These are phyloP conservation scores for Malus hybrid DNA, from an alignment of 331 rosid genomes.

Conservation along the genomic window DNA sequence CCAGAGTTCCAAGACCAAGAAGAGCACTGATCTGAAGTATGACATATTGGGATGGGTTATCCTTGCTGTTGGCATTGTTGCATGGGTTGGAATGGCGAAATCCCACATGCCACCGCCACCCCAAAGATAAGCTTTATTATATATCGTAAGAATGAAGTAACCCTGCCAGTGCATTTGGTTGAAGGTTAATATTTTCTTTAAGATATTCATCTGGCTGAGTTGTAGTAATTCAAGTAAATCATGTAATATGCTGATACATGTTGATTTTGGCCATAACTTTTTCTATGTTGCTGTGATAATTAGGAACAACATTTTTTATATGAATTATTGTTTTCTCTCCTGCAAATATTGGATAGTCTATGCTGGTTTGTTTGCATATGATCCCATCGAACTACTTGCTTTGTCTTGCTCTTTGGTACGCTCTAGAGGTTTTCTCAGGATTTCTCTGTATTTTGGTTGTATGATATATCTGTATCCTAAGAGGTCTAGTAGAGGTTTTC, in stretches of 20 bases:
- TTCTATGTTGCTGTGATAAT: neutral
- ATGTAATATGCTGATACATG: constrained; percentile 8
- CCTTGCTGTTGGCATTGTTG: constrained; percentile 62
- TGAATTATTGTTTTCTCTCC: neutral
- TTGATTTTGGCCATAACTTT: constrained; percentile 2
- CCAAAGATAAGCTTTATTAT: constrained; percentile 31
- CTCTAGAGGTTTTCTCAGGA: neutral
- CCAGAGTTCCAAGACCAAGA: constrained; percentile 58
- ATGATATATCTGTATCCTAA: no score
- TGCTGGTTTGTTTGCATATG: neutral
- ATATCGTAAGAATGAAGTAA: neutral
- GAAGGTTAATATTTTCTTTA: constrained; percentile 17
- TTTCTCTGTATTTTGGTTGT: no score
- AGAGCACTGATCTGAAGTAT: constrained; percentile 59
- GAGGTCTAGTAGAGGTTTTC: neutral
- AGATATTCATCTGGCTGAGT: constrained; percentile 3
- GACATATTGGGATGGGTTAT: constrained; percentile 83
- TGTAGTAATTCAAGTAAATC: constrained; percentile 10
- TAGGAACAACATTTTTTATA: constrained; percentile 3
- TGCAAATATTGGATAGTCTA: neutral
- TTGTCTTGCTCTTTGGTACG: neutral
- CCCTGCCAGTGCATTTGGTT: constrained; percentile 4
- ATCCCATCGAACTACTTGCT: neutral
- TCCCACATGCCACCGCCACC: constrained; percentile 61
- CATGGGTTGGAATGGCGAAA: constrained; percentile 76